Evolutionary conservation across 352 stramenopile genomes (phyloP).

Genomic region (Ophiocytium majus): DNA sequence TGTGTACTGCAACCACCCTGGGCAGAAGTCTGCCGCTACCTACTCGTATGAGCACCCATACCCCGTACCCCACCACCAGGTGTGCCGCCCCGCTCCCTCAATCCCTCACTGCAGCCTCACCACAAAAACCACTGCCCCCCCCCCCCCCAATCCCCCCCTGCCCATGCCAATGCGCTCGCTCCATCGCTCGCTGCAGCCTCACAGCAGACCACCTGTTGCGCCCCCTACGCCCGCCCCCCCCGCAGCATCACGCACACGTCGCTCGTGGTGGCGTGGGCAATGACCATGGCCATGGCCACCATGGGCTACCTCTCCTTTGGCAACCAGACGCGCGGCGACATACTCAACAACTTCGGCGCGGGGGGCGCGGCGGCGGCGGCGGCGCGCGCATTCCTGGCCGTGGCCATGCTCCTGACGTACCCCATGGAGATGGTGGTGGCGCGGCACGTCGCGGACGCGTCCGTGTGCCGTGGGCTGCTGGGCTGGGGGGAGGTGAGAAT

Average conservation of each 20-base stretch:
- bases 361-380: conserved; percentile 36
- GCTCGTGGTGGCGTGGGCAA: conserved; percentile 44
- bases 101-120: too few species aligned
- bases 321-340: conserved; percentile 53
- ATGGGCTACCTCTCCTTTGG: conserved; percentile 59
- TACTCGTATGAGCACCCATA: too few species aligned
- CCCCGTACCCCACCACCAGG: too few species aligned
- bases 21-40: too few species aligned
- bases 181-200: too few species aligned
- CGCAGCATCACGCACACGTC: conserved; percentile 37
- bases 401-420: conserved; percentile 61
- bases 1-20: too few species aligned
- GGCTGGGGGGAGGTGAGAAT: conserved; percentile 25
- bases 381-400: conserved; percentile 56
- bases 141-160: too few species aligned
- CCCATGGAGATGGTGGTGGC: conserved; percentile 63
- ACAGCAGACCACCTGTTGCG: neutral
- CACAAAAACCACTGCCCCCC: too few species aligned
- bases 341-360: conserved; percentile 61
- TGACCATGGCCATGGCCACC: conserved; percentile 54
- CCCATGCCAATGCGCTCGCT: too few species aligned
- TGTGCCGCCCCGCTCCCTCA: too few species aligned
- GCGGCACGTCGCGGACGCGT: conserved; percentile 53
- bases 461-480: conserved; percentile 37
- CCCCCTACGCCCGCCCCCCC: too few species aligned